Evolutionary conservation across 1,139 yeast genomes (phyloP).

Genomic region (Pichia norvegensis): DNA sequence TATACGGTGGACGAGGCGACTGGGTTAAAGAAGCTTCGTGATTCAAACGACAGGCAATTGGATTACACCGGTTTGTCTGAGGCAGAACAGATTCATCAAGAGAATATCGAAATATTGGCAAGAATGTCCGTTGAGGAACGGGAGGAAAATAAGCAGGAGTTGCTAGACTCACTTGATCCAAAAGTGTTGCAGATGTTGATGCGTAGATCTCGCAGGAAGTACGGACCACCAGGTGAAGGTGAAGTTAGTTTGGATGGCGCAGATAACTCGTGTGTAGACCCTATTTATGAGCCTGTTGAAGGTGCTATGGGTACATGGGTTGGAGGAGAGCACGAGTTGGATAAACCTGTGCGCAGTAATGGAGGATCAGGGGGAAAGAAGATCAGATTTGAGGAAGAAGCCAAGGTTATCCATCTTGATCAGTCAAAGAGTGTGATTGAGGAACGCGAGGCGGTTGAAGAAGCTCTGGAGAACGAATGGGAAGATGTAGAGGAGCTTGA

Average conservation of each 20-base stretch:
- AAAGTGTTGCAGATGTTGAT: constrained; percentile 42
- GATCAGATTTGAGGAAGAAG: constrained; percentile 37
- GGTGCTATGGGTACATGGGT: constrained; percentile 63
- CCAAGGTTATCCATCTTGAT: constrained; percentile 37
- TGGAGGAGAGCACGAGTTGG: constrained; percentile 38
- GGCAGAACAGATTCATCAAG: constrained; percentile 67
- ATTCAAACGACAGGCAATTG: constrained; percentile 11
- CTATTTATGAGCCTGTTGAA: constrained; percentile 44
- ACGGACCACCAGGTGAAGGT: constrained; percentile 18
- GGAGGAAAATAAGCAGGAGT: constrained; percentile 55
- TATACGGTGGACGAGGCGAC: constrained; percentile 14
- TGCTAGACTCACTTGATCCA: constrained; percentile 63
- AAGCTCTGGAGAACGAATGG: constrained; percentile 24
- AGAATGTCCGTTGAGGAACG: constrained; percentile 64
- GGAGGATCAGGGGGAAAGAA: constrained; percentile 17
- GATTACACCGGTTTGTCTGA: constrained; percentile 35
- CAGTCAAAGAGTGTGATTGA: constrained; percentile 21
- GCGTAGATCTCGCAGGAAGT: constrained; percentile 36
- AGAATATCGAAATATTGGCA: constrained; percentile 57
- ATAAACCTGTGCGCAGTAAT: constrained; percentile 1
- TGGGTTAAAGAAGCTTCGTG: constrained; percentile 16
- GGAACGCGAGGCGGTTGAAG: constrained; percentile 1
- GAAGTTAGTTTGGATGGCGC: neutral
- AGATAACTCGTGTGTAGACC: neutral
- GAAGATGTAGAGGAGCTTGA: constrained; percentile 27